Evolutionary conservation across 1,284 basidiomycete species (phyloP).

Genomic region (Afroboletus lepidellus): DNA sequence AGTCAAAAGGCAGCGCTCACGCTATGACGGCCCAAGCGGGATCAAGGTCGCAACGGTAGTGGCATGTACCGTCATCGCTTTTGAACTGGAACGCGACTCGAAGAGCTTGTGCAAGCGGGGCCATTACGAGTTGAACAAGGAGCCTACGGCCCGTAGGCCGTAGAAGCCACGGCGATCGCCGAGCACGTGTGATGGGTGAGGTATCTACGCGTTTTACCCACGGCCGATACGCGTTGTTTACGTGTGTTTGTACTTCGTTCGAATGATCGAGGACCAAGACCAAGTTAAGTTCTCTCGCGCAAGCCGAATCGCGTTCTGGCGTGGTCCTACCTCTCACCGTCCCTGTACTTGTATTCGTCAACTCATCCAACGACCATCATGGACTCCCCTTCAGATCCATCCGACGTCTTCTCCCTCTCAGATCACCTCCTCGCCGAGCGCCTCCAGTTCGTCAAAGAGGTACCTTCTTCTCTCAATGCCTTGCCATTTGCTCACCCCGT

Average conservation of each 20-base stretch:
- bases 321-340: background rate
- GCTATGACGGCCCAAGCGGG: conserved; percentile 43
- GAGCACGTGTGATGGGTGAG: conserved; percentile 11
- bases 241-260: conserved; percentile 34
- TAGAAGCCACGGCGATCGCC: background rate
- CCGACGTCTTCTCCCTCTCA: conserved; percentile 53
- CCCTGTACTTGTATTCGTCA: conserved; percentile 31
- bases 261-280: conserved; percentile 17
- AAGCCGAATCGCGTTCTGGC: background rate
- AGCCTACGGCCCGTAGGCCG: too few species aligned
- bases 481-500: conserved; percentile 3
- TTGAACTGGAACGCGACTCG: conserved; percentile 19
- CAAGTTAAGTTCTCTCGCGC: conserved; percentile 1
- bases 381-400: conserved; percentile 36
- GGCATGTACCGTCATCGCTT: conserved; percentile 19
- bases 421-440: conserved; percentile 66
- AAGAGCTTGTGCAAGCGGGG: conserved; percentile 19
- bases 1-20: conserved; percentile 35
- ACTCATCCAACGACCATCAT: conserved; percentile 20
- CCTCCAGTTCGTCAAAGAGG: conserved; percentile 75
- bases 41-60: conserved; percentile 44
- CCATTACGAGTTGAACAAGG: too few species aligned
- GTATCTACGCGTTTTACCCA: conserved; percentile 30
- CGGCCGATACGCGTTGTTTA: conserved; percentile 36
- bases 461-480: conserved; percentile 26